Evolutionary conservation across 2,329 filamentous ascomycete genomes (phyloP).

Genomic region (Fusarium palustre): DNA sequence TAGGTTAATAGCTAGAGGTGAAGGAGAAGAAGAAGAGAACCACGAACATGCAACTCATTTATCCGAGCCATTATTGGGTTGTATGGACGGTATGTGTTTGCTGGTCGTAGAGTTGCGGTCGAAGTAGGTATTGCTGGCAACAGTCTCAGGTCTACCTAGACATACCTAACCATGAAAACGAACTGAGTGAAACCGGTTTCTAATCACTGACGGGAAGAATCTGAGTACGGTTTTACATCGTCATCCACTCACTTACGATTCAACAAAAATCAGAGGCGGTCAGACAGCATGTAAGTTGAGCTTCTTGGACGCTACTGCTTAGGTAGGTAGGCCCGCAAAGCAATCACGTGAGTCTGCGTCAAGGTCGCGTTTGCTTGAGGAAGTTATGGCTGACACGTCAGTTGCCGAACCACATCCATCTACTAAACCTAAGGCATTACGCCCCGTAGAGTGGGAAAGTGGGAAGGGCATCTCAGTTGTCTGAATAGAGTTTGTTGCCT

Average conservation of each 20-base stretch:
- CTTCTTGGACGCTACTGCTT: background rate
- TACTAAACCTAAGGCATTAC: conserved; percentile 16
- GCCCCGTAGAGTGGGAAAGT: background rate
- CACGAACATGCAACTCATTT: background rate
- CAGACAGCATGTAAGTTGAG: conserved; percentile 4
- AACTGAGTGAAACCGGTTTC: conserved; percentile 2
- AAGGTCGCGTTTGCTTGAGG: conserved; percentile 38
- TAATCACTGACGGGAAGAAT: background rate
- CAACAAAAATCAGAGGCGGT: conserved; percentile 4
- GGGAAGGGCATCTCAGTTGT: conserved; percentile 18
- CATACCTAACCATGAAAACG: background rate
- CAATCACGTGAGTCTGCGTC: conserved; percentile 51
- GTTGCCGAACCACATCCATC: conserved; percentile 31
- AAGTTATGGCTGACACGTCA: conserved; percentile 44
- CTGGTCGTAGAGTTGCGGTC: background rate
- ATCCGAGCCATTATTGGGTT: conserved; percentile 6
- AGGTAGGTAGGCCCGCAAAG: background rate
- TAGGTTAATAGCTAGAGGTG: background rate
- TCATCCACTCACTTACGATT: background rate
- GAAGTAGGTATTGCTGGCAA: background rate
- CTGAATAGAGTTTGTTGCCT: conserved; percentile 28
- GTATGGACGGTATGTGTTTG: background rate
- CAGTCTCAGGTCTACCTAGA: background rate
- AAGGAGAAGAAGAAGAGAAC: background rate
- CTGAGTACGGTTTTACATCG: background rate